Evolutionary conservation across 2,329 filamentous ascomycete genomes (phyloP).

Genomic region (Botrytis hyacinthi): DNA sequence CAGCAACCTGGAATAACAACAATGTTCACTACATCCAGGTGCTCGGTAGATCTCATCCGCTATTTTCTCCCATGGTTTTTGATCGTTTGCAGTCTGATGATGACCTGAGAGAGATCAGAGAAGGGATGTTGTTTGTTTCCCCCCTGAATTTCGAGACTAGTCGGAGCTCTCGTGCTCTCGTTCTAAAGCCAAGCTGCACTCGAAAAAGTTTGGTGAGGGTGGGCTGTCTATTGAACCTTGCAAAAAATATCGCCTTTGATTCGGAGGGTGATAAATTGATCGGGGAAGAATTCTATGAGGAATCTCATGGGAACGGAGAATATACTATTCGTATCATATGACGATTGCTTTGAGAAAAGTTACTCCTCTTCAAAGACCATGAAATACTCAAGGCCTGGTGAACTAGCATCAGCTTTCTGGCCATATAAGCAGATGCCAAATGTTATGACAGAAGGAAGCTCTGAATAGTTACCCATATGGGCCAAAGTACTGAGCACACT

Average conservation of each 20-base stretch:
- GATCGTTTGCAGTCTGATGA: background rate
- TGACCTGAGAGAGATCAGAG: background rate
- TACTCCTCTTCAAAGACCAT: background rate
- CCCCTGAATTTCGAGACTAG: background rate
- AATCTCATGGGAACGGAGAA: constrained; percentile 2
- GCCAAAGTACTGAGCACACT: too few relatives aligned
- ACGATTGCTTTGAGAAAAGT: background rate
- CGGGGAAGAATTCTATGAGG: background rate
- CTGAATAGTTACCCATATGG: too few relatives aligned
- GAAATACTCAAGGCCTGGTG: background rate
- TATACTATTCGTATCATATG: background rate
- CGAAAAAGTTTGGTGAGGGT: background rate
- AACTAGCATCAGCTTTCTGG: background rate
- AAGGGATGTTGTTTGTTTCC: background rate
- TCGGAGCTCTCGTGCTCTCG: background rate
- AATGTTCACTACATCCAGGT: background rate
- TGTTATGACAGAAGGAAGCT: too few relatives aligned
- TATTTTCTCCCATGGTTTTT: background rate
- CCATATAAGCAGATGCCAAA: too few relatives aligned
- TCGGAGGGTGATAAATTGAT: background rate
- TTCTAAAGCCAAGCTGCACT: background rate
- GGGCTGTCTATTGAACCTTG: background rate
- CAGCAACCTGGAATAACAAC: background rate
- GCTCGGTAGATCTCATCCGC: background rate
- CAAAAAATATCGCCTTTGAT: background rate